phyloP scores from a whole-genome alignment of 1,284 basidiomycete species.

The Phylloboletellus chloephorus region DNA sequence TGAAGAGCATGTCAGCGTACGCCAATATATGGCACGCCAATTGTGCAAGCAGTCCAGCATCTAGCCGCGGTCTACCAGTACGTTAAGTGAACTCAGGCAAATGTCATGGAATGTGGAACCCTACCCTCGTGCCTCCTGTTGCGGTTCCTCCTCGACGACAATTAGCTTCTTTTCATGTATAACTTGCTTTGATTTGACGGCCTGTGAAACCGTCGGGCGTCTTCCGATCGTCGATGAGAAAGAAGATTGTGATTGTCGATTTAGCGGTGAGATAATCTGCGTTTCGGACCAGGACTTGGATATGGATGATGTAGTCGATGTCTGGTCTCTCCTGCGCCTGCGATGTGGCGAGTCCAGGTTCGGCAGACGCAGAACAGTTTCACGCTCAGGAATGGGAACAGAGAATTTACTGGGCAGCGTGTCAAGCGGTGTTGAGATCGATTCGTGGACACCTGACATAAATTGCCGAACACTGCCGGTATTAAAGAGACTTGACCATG shows the following conservation, averaged over 20 bases:
- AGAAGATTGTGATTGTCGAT: slow-evolving; percentile 34
- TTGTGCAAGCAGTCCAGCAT: slow-evolving; percentile 35
- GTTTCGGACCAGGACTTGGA: slow-evolving; percentile 58
- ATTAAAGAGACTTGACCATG: slow-evolving; percentile 73
- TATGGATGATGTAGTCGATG: slow-evolving; percentile 31
- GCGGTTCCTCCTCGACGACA: slow-evolving; percentile 30
- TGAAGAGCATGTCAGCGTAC: slow-evolving; percentile 71
- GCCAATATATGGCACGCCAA: slow-evolving; percentile 56
- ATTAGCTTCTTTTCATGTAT: slow-evolving; percentile 35
- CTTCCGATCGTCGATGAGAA: slow-evolving; percentile 38
- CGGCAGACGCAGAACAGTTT: slow-evolving; percentile 22
- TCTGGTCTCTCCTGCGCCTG: slow-evolving; percentile 21
- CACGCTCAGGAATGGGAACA: slow-evolving; percentile 30
- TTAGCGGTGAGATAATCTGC: slow-evolving; percentile 20
- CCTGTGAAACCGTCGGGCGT: slow-evolving; percentile 38
- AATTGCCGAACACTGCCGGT: slow-evolving; percentile 59
- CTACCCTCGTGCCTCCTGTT: slow-evolving; percentile 11
- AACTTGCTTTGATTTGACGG: slow-evolving; percentile 23
- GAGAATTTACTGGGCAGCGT: slow-evolving; percentile 19
- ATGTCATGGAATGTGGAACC: not conserved
- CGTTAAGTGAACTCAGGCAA: not conserved
- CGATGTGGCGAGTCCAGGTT: slow-evolving; percentile 25
- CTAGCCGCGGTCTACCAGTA: slow-evolving; percentile 10
- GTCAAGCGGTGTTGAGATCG: slow-evolving; percentile 39
- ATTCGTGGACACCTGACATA: slow-evolving; percentile 51